phyloP scores from a whole-genome alignment of 2,329 filamentous ascomycete genomes.

The Pseudodiploospora longispora region DNA sequence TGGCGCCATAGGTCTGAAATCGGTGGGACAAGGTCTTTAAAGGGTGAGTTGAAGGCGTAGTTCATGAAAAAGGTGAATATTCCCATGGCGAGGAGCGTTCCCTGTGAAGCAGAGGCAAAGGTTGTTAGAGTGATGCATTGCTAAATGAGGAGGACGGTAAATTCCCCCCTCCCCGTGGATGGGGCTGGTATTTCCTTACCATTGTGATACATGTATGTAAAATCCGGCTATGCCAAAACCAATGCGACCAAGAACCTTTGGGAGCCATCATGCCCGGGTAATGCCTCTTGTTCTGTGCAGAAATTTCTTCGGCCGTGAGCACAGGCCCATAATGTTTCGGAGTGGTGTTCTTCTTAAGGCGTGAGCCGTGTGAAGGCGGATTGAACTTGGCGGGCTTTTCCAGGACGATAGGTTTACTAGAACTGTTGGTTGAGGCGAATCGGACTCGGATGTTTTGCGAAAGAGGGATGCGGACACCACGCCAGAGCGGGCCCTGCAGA shows the following conservation, averaged over 20 bases:
- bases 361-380: conserved; percentile 78
- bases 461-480: conserved; percentile 27
- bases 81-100: conserved; percentile 62
- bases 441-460: conserved; percentile 28
- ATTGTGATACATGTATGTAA: conserved; percentile 80
- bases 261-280: conserved; percentile 90
- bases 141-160: too few species aligned
- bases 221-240: conserved; percentile 68
- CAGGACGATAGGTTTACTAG: conserved; percentile 57
- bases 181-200: conserved; percentile 41
- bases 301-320: conserved; percentile 56
- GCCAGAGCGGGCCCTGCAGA: conserved; percentile 50
- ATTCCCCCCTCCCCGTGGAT: too few species aligned
- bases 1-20: conserved; percentile 59
- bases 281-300: conserved; percentile 57
- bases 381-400: conserved; percentile 85
- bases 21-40: conserved; percentile 67
- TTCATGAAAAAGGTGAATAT: conserved; percentile 67
- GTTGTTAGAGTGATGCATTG: neutral
- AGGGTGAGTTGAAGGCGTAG: conserved; percentile 73
- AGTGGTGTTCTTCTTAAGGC: conserved; percentile 46
- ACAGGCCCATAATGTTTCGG: conserved; percentile 69
- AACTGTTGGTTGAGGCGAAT: conserved; percentile 21
- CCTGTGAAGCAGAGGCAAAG: conserved; percentile 26
- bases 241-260: conserved; percentile 71